Evolutionary conservation across 129 eudicot genomes (phyloP), one percentile per base, ranked within the genome.

Genomic region (Ambrosia artemisiifolia): DNA sequence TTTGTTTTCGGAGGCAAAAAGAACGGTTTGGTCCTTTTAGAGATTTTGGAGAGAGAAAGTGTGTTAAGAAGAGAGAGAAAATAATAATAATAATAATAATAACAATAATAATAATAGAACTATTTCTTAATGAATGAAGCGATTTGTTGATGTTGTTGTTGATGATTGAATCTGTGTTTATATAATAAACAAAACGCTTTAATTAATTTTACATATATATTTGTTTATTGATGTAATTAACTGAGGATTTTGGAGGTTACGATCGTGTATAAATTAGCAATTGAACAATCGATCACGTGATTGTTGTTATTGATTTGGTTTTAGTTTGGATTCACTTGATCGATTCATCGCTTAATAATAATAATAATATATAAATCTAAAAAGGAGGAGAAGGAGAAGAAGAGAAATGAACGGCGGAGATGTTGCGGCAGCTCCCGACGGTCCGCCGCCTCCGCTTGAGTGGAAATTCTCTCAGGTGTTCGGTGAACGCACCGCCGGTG

Each of bases 401-500:
- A 47, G 48, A 72, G 73, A 74, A 40, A 90, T 87, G 94, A 74
- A 81, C 78, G 86, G 75, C 53, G 88, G 87, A 80, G 88, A 78
- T 62, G 82, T 64, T 32, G 79, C 81, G 48, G 84, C 85, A 73
- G 84, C 89, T 79, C 79, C 89, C 74, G 82, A 80, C 49, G 85
- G 85, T 44, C 85, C 88, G 63, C 91, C 88, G 32, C 77, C 84
- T 76, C 86, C 92, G 83, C 87, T 90, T 36, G 94, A 90, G 64
- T 90, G 96, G 96, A 90, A 83, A 67, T 90, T 87, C 67, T 85
- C 96, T 63, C 93, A 90, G 90, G 96, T 90, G 18, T 90, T 87
- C 6, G 96, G 91, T 56, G 96, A 87, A 76, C 85, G 87, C 19
- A 69, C 85, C 28, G 84, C 88, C 66, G 96, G 91, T n/a, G 94